These are phyloP conservation scores for Vachellia collinsii DNA, from an alignment of 306 rosid species.

Conservation along the genomic window DNA sequence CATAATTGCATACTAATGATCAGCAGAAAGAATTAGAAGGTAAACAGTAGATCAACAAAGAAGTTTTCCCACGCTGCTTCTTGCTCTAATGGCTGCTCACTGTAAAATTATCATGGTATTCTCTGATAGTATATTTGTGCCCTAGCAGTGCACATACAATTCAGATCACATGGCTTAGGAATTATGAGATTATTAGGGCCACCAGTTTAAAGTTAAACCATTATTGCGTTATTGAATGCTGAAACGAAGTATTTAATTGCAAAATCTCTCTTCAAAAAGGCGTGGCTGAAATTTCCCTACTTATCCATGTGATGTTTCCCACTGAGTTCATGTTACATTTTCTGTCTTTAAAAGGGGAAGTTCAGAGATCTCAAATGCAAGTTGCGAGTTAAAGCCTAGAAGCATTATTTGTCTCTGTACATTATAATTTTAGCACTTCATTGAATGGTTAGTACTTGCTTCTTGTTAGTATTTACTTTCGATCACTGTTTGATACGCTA, in stretches of 20 bases:
- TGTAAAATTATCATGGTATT: background rate
- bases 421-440: background rate
- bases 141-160: background rate
- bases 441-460: background rate
- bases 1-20: background rate
- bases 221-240: background rate
- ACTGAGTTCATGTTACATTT: background rate
- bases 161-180: background rate
- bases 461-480: background rate
- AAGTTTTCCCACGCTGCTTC: background rate
- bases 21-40: background rate
- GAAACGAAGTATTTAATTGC: background rate
- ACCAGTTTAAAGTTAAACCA: background rate
- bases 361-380: background rate
- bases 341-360: slow-evolving; percentile 1
- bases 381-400: background rate
- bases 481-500: background rate
- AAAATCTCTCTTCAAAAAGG: background rate
- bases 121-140: background rate
- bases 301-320: background rate
- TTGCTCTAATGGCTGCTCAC: background rate
- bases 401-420: background rate
- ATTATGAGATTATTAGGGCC: background rate
- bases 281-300: background rate
- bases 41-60: background rate